phyloP scores from a whole-genome alignment of 129 eudicot species.

The Flaveria brownii region DNA sequence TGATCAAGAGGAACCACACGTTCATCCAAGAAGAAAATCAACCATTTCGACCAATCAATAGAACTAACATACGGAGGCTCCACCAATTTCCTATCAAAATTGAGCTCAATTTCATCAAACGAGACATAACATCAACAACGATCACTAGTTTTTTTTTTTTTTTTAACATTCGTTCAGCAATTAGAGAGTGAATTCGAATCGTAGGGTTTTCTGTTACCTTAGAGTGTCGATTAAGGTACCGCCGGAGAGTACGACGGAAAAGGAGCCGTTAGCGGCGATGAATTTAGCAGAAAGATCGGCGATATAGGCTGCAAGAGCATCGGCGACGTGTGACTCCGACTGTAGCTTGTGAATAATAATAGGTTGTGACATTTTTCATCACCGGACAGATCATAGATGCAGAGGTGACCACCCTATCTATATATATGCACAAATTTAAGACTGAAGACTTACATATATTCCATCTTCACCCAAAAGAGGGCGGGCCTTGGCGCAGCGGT shows the following conservation, averaged over 20 bases:
- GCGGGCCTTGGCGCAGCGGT: no score
- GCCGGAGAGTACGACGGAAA: conserved; percentile 79
- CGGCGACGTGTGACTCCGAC: conserved; percentile 61
- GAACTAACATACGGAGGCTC: conserved; percentile 23
- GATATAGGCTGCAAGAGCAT: conserved; percentile 63
- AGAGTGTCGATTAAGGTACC: conserved; percentile 75
- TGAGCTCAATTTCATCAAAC: background rate
- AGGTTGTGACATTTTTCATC: conserved; percentile 26
- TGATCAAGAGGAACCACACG: conserved; percentile 39
- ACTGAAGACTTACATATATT: no score
- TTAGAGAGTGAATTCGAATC: background rate
- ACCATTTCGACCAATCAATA: conserved; percentile 41
- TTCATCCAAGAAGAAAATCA: conserved; percentile 39
- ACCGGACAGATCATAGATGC: background rate
- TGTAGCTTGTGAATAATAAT: conserved; percentile 16
- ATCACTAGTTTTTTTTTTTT: background rate
- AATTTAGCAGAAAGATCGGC: conserved; percentile 55
- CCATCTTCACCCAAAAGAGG: no score
- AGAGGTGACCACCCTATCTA: background rate
- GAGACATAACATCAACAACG: conserved; percentile 3
- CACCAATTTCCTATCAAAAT: conserved; percentile 26
- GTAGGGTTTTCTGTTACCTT: conserved; percentile 41
- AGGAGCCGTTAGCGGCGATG: conserved; percentile 62
- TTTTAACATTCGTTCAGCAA: background rate
- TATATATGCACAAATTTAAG: background rate